Conservation (phyloP, 352 stramenopile genomes). For the Pythium diclinum region DNA sequence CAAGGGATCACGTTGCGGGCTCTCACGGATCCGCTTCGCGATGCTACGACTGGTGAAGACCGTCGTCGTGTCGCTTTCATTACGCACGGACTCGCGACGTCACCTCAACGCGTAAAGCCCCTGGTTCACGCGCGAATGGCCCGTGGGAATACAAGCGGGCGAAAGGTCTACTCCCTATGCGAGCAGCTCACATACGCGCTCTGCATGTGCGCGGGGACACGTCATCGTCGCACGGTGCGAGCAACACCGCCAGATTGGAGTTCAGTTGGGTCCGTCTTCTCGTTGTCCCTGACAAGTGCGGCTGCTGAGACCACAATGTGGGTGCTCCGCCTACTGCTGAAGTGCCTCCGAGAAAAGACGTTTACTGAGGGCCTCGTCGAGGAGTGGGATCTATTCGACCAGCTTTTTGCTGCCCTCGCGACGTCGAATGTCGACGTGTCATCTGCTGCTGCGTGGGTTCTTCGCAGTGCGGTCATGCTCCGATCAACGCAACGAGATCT, state of each 20-base stretch:
- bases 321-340: constrained; percentile 7
- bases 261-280: constrained; percentile 7
- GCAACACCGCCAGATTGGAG: constrained; percentile 4
- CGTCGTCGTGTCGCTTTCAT: constrained; percentile 3
- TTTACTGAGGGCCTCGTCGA: constrained; percentile 4
- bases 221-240: constrained; percentile 1
- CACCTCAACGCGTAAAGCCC: neutral
- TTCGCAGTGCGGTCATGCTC: constrained; percentile 9
- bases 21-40: constrained; percentile 8
- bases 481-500: constrained; percentile 8
- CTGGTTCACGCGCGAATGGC: constrained; percentile 3
- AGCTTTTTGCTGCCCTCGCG: constrained; percentile 17
- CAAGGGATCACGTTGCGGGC: neutral
- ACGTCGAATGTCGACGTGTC: constrained; percentile 12
- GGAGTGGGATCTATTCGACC: constrained; percentile 21
- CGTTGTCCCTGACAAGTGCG: neutral
- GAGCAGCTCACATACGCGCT: constrained; percentile 9
- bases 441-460: constrained; percentile 2
- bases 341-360: constrained; percentile 11
- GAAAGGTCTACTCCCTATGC: neutral
- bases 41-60: neutral
- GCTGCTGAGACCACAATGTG: constrained; percentile 15
- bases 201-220: constrained; percentile 1
- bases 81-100: neutral
- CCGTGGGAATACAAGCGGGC: neutral